These are phyloP conservation scores for Wickerhamomyces bovis DNA, from an alignment of 805 yeast genomes.

Conservation along the genomic window DNA sequence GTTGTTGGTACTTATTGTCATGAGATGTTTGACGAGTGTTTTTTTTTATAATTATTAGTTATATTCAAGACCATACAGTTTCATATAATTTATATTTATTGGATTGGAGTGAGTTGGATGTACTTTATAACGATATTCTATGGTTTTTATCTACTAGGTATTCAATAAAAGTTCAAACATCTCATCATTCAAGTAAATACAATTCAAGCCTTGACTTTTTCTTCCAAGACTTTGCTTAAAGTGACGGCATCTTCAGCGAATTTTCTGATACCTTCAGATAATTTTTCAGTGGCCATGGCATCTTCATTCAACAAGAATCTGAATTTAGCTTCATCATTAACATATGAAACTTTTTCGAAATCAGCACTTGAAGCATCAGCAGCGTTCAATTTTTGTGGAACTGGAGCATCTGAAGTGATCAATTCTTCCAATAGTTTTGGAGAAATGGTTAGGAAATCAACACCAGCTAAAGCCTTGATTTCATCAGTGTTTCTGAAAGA, in stretches of 20 bases:
- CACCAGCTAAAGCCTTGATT: conserved; percentile 94
- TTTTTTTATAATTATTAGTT: no score
- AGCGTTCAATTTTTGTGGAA: conserved; percentile 79
- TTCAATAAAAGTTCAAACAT: background rate
- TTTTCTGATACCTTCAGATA: conserved; percentile 95
- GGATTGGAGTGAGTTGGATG: no score
- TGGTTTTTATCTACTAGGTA: no score
- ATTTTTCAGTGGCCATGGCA: conserved; percentile 97
- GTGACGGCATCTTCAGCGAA: conserved; percentile 91
- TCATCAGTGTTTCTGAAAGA: conserved; percentile 97
- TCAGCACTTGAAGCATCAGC: conserved; percentile 50
- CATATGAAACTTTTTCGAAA: conserved; percentile 66
- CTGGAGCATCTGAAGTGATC: conserved; percentile 65
- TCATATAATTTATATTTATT: no score
- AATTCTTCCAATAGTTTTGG: conserved; percentile 89
- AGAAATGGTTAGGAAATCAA: conserved; percentile 92
- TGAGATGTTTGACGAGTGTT: no score
- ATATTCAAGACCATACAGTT: no score
- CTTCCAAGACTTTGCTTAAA: conserved; percentile 59
- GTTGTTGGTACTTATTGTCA: no score
- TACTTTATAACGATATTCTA: no score
- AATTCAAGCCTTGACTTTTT: conserved; percentile 40
- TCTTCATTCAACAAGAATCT: conserved; percentile 91
- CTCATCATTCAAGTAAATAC: background rate
- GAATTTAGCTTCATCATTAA: conserved; percentile 85